A percentile compares a stretch with the other conserved stretches of the same genome.
Evolutionary conservation across 202 grass and related monocot genomes (phyloP).

Genomic region (Brachypodium distachyon): DNA sequence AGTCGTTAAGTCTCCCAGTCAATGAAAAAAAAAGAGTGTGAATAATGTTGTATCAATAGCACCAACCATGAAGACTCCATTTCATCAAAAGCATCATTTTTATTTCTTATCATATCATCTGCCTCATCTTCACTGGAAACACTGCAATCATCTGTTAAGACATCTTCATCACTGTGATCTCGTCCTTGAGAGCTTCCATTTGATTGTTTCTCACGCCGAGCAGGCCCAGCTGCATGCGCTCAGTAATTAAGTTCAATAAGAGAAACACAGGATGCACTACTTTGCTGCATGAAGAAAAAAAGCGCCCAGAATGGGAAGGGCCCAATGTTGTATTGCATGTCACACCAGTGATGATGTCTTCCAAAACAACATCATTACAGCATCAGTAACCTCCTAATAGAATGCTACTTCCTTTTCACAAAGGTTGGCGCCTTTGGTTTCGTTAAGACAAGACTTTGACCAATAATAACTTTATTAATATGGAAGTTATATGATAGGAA

Average conservation of each 20-base stretch:
- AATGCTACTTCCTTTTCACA: no score
- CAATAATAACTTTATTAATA: no score
- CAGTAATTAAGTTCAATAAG: not conserved
- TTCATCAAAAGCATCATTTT: slow-evolving; percentile 12
- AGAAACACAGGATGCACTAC: not conserved
- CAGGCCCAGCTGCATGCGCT: not conserved
- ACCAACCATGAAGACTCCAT: slow-evolving; percentile 44
- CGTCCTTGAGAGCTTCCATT: not conserved
- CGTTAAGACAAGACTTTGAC: no score
- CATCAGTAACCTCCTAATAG: not conserved
- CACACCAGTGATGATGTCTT: not conserved
- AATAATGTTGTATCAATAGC: not conserved
- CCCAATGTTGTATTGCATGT: no score
- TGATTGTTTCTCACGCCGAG: not conserved
- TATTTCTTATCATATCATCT: not conserved
- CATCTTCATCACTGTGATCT: not conserved
- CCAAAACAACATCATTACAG: not conserved
- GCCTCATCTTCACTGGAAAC: not conserved
- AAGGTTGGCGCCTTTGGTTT: no score
- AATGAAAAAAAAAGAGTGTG: not conserved
- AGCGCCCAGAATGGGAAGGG: not conserved
- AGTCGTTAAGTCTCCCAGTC: not conserved
- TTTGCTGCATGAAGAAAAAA: not conserved
- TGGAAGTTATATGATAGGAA: no score
- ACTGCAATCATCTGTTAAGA: not conserved